A percentile compares a stretch with the other conserved stretches of the same genome.
Evolutionary conservation across 2,329 filamentous ascomycete genomes (phyloP).

Genomic region (Xylaria sp.): DNA sequence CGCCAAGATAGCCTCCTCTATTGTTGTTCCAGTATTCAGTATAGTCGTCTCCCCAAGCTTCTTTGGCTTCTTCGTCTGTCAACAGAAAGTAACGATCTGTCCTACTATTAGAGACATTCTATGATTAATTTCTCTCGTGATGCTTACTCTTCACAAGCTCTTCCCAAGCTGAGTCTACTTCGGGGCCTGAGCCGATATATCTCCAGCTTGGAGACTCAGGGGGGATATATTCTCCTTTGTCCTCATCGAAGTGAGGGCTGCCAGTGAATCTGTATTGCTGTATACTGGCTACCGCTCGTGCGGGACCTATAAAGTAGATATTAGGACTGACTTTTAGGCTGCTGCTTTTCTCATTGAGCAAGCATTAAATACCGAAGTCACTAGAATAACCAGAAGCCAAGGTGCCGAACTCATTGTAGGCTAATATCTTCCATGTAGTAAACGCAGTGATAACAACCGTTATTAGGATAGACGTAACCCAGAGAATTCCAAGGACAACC

Average conservation of each 20-base stretch:
- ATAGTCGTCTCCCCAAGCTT: constrained; percentile 17
- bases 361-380: constrained; percentile 6
- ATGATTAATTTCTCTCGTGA: too few relatives aligned
- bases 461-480: constrained; percentile 2
- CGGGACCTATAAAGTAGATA: background rate
- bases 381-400: constrained; percentile 12
- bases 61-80: constrained; percentile 16
- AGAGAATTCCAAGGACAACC: background rate
- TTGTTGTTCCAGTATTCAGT: constrained; percentile 14
- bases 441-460: background rate
- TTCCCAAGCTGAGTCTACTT: constrained; percentile 16
- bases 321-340: background rate
- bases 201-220: constrained; percentile 9
- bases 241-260: constrained; percentile 4
- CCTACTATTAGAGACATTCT: constrained; percentile 1
- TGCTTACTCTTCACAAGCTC: constrained; percentile 9
- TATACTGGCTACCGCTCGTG: background rate
- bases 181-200: constrained; percentile 13
- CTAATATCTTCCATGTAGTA: background rate
- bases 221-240: constrained; percentile 18
- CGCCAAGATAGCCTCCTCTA: constrained; percentile 19
- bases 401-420: background rate
- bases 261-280: constrained; percentile 9
- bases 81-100: constrained; percentile 20
- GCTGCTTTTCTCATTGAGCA: background rate